Conservation (phyloP, 352 stramenopile species). For the Globisporangium parvum region DNA sequence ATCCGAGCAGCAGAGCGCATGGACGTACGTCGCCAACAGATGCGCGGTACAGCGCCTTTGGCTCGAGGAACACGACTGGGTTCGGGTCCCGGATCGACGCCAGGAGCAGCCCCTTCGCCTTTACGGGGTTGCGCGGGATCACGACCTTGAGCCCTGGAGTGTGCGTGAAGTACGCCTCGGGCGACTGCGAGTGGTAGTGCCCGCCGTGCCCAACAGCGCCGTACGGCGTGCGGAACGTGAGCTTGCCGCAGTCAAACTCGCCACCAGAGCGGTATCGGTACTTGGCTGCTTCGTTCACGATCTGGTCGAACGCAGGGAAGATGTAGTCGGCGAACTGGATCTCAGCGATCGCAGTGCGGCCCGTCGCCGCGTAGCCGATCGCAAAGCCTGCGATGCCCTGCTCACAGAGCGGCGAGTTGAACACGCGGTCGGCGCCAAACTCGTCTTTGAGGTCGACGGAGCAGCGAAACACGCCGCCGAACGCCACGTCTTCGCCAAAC, state of each 20-base stretch:
- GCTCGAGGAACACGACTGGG: constrained; percentile 97
- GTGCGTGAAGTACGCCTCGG: constrained; percentile 96
- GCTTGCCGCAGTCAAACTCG: constrained; percentile 96
- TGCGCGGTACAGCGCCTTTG: constrained; percentile 97
- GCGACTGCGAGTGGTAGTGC: constrained; percentile 94
- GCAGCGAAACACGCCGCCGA: constrained; percentile 98
- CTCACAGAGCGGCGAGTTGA: constrained; percentile 96
- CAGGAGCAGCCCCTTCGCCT: constrained; percentile 96
- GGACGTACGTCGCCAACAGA: constrained; percentile 87
- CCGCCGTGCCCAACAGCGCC: constrained; percentile 92
- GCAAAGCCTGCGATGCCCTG: constrained; percentile 94
- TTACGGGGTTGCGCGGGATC: constrained; percentile 91
- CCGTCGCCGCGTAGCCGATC: constrained; percentile 95
- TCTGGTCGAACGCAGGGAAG: constrained; percentile 95
- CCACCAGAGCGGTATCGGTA: constrained; percentile 97
- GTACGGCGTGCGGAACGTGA: constrained; percentile 95
- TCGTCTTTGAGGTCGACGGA: constrained; percentile 90
- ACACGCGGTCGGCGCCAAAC: constrained; percentile 94
- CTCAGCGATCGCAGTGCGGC: constrained; percentile 96
- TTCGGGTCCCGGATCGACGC: constrained; percentile 95
- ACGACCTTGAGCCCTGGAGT: constrained; percentile 97
- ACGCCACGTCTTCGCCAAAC: constrained; percentile 98
- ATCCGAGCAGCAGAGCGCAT: no score
- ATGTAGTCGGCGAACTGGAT: constrained; percentile 99
- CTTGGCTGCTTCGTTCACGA: constrained; percentile 98